Evolutionary conservation across 2,329 filamentous ascomycete species (phyloP).

Genomic region (Colletotrichum eremochloae): DNA sequence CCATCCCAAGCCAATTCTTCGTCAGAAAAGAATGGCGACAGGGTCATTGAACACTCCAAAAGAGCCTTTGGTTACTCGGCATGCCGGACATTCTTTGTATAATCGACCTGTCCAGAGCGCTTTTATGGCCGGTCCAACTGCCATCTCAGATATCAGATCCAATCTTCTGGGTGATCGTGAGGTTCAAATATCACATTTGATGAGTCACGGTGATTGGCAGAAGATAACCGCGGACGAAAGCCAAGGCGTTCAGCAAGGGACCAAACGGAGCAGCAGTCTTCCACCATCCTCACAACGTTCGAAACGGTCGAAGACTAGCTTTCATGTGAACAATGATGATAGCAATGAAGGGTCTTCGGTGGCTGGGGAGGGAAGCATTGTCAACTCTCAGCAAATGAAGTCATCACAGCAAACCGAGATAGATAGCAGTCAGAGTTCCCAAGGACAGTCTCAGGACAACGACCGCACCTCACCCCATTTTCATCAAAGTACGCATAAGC

Average conservation of each 20-base stretch:
- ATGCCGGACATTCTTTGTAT: conserved; percentile 16
- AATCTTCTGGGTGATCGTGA: conserved; percentile 12
- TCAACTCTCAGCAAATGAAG: neutral
- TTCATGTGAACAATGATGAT: neutral
- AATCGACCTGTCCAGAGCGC: conserved; percentile 16
- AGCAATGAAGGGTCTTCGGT: neutral
- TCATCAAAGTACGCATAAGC: neutral
- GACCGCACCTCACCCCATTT: conserved; percentile 19
- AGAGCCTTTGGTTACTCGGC: neutral
- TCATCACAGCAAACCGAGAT: neutral
- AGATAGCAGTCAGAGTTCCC: neutral
- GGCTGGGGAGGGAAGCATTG: neutral
- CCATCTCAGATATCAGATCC: conserved; percentile 6
- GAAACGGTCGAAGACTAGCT: conserved; percentile 14
- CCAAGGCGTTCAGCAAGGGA: too few species aligned
- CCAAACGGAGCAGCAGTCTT: neutral
- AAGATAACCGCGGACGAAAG: neutral
- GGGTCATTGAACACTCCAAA: neutral
- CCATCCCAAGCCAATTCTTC: conserved; percentile 1
- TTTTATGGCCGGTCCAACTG: neutral
- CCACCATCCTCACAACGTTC: neutral
- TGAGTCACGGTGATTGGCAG: conserved; percentile 1
- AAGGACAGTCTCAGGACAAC: neutral
- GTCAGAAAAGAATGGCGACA: neutral
- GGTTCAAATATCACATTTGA: neutral